phyloP scores from a whole-genome alignment of 495 filamentous ascomycete genomes.

The Sabuloglossum arenarium region DNA sequence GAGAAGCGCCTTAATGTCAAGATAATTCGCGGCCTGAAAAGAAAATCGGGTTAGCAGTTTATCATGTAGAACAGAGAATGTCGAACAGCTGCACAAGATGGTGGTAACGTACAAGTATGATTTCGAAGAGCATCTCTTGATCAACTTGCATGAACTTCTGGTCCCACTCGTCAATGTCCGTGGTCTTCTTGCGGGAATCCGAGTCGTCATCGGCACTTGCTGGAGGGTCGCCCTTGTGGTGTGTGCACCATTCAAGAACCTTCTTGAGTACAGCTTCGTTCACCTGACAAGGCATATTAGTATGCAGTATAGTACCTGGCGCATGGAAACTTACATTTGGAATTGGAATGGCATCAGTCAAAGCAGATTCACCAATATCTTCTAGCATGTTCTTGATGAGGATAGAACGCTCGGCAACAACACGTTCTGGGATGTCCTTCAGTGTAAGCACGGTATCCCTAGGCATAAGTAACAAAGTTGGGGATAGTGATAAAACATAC shows the following conservation, averaged over 20 bases:
- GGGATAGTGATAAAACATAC: conserved; percentile 18
- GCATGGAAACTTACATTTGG: conserved; percentile 47
- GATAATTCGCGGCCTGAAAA: conserved; percentile 46
- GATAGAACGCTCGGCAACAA: conserved; percentile 75
- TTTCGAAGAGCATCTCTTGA: conserved; percentile 98
- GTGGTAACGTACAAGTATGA: conserved; percentile 59
- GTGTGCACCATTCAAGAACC: conserved; percentile 92
- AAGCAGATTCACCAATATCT: conserved; percentile 54
- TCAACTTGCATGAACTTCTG: conserved; percentile 99
- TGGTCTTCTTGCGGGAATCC: conserved; percentile 90
- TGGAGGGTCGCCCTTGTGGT: conserved; percentile 75
- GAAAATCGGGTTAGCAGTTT: background rate
- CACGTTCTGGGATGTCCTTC: conserved; percentile 34
- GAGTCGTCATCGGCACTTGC: conserved; percentile 65
- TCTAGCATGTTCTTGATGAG: conserved; percentile 97
- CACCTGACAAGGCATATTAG: conserved; percentile 30
- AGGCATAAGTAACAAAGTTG: background rate
- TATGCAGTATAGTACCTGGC: background rate
- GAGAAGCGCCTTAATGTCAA: conserved; percentile 64
- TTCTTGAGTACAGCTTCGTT: conserved; percentile 86
- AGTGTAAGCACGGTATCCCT: background rate
- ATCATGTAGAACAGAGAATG: background rate
- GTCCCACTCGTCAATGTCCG: conserved; percentile 98
- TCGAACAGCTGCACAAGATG: background rate
- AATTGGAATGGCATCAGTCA: conserved; percentile 53